These are phyloP conservation scores for Pittosporum tobira DNA, from an alignment of 129 eudicot species.

Conservation along the genomic window DNA sequence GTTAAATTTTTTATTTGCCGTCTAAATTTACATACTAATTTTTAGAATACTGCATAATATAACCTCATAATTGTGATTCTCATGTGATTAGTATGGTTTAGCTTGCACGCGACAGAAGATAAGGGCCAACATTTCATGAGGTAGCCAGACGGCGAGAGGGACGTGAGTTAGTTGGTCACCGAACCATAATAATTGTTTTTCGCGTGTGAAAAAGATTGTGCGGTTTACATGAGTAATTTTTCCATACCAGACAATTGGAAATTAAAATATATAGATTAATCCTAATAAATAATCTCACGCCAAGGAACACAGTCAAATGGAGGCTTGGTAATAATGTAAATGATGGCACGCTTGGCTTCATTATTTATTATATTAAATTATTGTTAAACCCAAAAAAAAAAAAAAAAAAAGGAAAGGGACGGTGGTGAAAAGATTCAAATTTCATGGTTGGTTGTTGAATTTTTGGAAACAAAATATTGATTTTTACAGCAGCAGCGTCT, in stretches of 20 bases:
- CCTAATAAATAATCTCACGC: too few species aligned
- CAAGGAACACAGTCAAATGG: not conserved
- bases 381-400: not conserved
- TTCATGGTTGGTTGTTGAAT: conserved; percentile 23
- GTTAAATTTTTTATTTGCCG: too few species aligned
- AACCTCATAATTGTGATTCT: not conserved
- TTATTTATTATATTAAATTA: too few species aligned
- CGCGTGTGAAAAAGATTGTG: conserved; percentile 26
- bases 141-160: too few species aligned
- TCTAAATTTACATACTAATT: too few species aligned
- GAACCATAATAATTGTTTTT: conserved; percentile 20
- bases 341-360: conserved; percentile 8
- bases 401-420: conserved; percentile 9
- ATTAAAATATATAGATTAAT: too few species aligned
- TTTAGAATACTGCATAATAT: too few species aligned
- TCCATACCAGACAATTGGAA: too few species aligned
- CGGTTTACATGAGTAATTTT: too few species aligned
- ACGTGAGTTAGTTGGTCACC: too few species aligned
- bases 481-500: conserved; percentile 9
- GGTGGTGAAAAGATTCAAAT: conserved; percentile 16
- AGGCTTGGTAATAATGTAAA: not conserved
- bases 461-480: conserved; percentile 17
- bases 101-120: not conserved
- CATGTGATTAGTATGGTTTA: not conserved
- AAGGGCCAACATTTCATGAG: not conserved